These are phyloP conservation scores for Aspergillus kassunensis DNA, from an alignment of 495 filamentous ascomycete species.

Conservation along the genomic window DNA sequence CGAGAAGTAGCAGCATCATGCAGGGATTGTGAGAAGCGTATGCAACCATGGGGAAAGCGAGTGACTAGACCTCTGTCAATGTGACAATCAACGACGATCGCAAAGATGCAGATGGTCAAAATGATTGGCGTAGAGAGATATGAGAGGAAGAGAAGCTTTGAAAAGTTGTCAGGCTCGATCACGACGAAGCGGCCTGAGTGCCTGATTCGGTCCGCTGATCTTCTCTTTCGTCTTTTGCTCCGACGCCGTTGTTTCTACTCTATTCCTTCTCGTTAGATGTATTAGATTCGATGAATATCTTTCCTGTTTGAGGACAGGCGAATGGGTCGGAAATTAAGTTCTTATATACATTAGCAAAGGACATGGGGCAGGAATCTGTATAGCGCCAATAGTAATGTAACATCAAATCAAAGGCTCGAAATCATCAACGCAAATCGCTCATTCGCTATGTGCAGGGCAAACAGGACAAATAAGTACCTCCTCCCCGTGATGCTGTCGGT, in stretches of 20 bases:
- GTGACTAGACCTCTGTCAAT: not conserved
- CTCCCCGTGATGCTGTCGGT: conserved; percentile 17
- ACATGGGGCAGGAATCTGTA: too few relatives aligned
- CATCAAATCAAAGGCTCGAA: conserved; percentile 1
- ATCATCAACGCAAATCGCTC: conserved; percentile 34
- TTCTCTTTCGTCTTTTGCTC: not conserved
- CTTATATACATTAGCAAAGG: not conserved
- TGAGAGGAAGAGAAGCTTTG: conserved; percentile 9
- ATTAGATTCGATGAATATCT: too few relatives aligned
- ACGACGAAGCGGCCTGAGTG: conserved; percentile 1
- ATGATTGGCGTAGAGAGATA: conserved; percentile 6
- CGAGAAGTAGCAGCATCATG: not conserved
- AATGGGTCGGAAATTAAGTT: not conserved
- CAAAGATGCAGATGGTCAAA: not conserved
- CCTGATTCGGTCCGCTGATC: conserved; percentile 11
- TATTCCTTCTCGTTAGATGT: not conserved
- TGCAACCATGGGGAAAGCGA: not conserved
- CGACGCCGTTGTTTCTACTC: not conserved
- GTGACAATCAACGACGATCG: conserved; percentile 2
- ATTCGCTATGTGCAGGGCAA: conserved; percentile 34
- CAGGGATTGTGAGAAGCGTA: not conserved
- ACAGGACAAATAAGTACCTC: conserved; percentile 19
- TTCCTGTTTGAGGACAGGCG: too few relatives aligned
- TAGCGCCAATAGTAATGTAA: conserved; percentile 4
- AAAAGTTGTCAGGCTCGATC: not conserved